Base-by-base conservation (phyloP, 164 flowering plant genomes). In the Tetrastigma voinierianum region DNA sequence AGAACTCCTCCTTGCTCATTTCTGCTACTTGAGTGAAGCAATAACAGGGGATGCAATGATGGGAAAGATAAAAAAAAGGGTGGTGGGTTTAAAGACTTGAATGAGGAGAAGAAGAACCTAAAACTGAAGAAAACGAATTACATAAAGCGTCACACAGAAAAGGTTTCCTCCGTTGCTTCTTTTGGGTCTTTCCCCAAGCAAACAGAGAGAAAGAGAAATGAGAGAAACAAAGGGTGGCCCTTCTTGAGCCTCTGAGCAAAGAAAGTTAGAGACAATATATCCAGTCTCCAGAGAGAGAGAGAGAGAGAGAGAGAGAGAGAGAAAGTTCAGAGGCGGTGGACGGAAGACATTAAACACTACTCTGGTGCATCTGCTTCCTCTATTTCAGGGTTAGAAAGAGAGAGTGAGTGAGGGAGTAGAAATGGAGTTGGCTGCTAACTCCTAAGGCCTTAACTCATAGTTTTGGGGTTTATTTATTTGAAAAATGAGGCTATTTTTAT, bases 1-100 rank as follows among this genome's bases (percentile, higher is more conserved):
- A 69, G 25, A 86, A 75, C 87, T 87, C 96, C 71, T 90, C 91
- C 78, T 88, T 87, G 79, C 93, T 88, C 96, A 88, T 87, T n/a
- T 65, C 60, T 59, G 69, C 19, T 46, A 53, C 62, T 51, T 53
- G 67, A 67, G 68, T 53, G 52, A 17, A 66, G 51, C 64, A 66
- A 69, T 32, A 43, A 72, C 68, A 75, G 71, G 21, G 20, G 59
- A n/a, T 13, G 59, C 57, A 70, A 43, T 32, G 57, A 59, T 51
- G n/a, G 40, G 23, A 43, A 53, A 57, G 63, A 67, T 19, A 58
- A 48, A 1, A 21, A n/a, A 67, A 59, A 70, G 18, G 18, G 65
- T 18, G 32, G 18, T 47, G 12, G 1, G 65, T 12, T 24, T 13
- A 45, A 66, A 72, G 77, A 70, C 77, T 78, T 69, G 76, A 62